Evolutionary conservation across 768 basidiomycete species (phyloP).

Genomic region (Mrakia frigida): DNA sequence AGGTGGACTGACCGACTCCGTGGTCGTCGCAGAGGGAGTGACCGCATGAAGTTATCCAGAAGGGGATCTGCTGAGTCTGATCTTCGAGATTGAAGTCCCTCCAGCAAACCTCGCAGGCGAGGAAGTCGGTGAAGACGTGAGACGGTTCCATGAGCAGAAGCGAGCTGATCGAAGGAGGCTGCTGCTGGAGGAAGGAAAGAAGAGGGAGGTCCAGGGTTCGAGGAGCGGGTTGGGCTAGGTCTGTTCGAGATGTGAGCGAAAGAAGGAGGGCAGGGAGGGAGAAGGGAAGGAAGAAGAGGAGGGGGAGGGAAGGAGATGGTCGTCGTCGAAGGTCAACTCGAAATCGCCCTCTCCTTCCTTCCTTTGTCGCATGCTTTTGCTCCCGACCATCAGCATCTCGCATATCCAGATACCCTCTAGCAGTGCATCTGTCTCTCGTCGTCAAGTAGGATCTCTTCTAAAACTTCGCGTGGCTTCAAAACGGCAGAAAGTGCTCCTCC

Average conservation of each 20-base stretch:
- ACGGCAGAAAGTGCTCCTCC: too few species aligned
- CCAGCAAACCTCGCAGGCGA: constrained; percentile 11
- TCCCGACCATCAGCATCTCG: neutral
- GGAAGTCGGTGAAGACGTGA: constrained; percentile 2
- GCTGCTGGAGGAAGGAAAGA: neutral
- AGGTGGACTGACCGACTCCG: neutral
- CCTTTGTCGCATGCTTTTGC: neutral
- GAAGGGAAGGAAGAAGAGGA: neutral
- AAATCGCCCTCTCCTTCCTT: neutral
- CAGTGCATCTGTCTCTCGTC: neutral
- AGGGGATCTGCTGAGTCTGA: neutral
- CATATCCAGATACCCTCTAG: neutral
- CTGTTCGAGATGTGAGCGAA: neutral
- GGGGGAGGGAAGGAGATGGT: neutral
- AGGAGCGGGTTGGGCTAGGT: neutral
- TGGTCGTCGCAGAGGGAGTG: neutral
- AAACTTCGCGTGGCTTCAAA: neutral
- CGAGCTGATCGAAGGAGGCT: constrained; percentile 1
- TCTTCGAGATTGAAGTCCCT: neutral
- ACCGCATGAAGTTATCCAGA: neutral
- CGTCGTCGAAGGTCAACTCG: neutral
- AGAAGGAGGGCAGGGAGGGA: neutral
- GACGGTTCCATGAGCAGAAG: neutral
- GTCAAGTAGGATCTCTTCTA: neutral
- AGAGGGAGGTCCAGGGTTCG: neutral